These are phyloP conservation scores for Erythrophleum fordii DNA, from an alignment of 306 rosid genomes.

Conservation along the genomic window DNA sequence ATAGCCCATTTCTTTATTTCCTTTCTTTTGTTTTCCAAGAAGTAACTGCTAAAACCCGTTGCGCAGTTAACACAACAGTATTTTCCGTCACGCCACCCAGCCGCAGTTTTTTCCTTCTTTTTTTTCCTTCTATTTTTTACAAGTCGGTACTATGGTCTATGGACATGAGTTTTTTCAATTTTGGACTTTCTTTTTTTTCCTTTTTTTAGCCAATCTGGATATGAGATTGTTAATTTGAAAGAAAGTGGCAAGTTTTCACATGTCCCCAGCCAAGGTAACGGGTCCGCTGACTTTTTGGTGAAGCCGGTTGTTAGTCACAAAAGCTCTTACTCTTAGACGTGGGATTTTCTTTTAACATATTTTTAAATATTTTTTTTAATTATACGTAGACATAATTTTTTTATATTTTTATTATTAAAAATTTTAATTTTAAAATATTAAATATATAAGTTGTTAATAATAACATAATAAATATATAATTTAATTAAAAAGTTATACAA, in stretches of 20 bases:
- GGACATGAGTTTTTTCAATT: no score
- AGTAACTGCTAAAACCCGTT: neutral
- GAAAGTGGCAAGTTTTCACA: neutral
- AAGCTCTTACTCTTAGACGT: no score
- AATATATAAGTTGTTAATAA: no score
- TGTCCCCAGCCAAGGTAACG: neutral
- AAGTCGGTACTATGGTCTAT: neutral
- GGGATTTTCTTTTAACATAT: no score
- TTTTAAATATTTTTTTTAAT: no score
- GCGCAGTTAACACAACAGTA: neutral
- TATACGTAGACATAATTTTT: no score
- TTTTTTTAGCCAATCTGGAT: neutral
- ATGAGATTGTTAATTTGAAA: neutral
- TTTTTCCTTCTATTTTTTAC: neutral
- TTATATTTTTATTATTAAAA: no score
- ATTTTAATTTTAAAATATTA: no score
- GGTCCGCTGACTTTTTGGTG: no score
- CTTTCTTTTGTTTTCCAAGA: neutral
- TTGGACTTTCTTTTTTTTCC: neutral
- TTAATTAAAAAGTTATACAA: no score
- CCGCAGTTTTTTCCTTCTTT: neutral
- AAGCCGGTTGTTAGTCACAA: no score
- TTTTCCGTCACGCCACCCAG: neutral
- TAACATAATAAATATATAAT: no score
- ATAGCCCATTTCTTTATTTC: neutral